phyloP scores from a whole-genome alignment of 345 rosid genomes.

The Pseudoturritis turrita region DNA sequence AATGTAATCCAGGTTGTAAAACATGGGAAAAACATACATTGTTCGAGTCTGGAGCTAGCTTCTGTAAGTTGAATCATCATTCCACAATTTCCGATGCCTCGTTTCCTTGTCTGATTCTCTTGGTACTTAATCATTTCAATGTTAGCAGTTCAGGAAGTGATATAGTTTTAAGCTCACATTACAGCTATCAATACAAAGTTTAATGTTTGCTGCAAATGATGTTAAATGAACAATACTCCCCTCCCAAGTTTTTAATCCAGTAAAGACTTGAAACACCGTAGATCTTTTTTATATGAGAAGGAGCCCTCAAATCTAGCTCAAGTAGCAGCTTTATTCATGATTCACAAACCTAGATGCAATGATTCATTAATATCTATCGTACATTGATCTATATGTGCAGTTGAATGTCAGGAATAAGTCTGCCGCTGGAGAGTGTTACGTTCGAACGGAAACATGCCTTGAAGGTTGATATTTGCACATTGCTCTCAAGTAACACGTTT shows the following conservation, averaged over 20 bases:
- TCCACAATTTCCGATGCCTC: neutral
- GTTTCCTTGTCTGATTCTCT: conserved; percentile 3
- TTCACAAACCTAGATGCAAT: neutral
- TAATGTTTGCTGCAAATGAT: neutral
- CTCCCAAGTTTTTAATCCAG: neutral
- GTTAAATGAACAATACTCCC: neutral
- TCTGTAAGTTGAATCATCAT: conserved; percentile 59
- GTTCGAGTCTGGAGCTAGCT: conserved; percentile 90
- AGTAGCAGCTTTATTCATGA: conserved; percentile 1
- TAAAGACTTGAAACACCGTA: conserved; percentile 10
- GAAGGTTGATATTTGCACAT: conserved; percentile 56
- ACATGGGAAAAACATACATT: conserved; percentile 91
- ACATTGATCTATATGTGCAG: conserved; percentile 44
- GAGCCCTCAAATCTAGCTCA: conserved; percentile 3
- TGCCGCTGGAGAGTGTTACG: conserved; percentile 88
- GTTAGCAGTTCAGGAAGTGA: conserved; percentile 2
- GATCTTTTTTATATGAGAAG: conserved; percentile 4
- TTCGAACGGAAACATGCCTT: conserved; percentile 85
- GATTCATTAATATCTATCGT: neutral
- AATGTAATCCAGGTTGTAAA: conserved; percentile 57
- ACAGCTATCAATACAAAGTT: neutral
- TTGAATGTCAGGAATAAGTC: conserved; percentile 91
- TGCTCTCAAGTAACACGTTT: neutral
- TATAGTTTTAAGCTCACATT: conserved; percentile 11
- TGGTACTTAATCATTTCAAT: neutral